Evolutionary conservation across 257 asterid genomes (phyloP), one percentile per base, ranked within the genome.

Genomic region (Salvia hispanica): DNA sequence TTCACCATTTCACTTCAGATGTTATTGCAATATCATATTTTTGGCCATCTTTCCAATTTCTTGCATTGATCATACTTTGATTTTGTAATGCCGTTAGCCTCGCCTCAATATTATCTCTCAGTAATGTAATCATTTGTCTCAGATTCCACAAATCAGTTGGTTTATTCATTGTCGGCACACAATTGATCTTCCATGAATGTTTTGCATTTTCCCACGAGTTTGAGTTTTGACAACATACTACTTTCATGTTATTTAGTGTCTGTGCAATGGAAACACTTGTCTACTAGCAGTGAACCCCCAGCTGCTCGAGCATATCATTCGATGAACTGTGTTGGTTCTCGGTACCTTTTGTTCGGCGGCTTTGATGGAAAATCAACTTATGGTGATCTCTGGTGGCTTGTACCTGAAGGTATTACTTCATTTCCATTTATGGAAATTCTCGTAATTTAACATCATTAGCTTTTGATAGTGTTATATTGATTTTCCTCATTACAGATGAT

Each of bases 371-470:
- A 93, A 78, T 76, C 81, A 70, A 91, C 99, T 67, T 93, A 68
- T 66, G 95, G 94, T 78, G 99, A 93, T 85, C 78, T 93, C 52
- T 93, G 99, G 99, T 93, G 99, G 99, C 92, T 93, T 70, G 96
- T 93, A 70, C 95, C 99, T 53, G 95, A 86, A 84, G 97, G 99
- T 93, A 82, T 54, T 25, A 36, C 37, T 28, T 40, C 31, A 60
- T 50, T n/a, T 64, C 5, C 28, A 6, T 33, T 37, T 61, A 57
- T 39, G 31, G 36, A 8, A 40, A 12, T 33, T 58, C 44, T 59
- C 8, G 11, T 7, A 63, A 64, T 48, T 64, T 65, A 16, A 14
- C 75, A 66, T 54, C 14, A 44, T 42, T 72, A 31, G 47, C 21
- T 53, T 64, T 62, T 78, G 36, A 21, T 62, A 12, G 43, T 47